These are phyloP conservation scores for Solanum pimpinellifolium DNA, from an alignment of 257 asterid genomes.

Conservation along the genomic window DNA sequence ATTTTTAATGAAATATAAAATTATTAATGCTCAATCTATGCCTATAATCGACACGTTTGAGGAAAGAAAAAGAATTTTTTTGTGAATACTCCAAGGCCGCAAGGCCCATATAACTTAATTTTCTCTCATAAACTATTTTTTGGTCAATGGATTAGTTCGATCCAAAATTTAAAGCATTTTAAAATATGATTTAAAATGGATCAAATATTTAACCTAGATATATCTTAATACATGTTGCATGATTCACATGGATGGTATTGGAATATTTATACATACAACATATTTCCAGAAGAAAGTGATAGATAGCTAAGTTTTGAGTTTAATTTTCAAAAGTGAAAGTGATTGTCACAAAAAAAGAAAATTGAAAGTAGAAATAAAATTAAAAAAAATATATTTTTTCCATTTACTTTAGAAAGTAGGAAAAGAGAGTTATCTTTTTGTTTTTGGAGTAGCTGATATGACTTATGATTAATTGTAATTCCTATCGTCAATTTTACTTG, in stretches of 20 bases:
- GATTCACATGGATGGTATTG: background rate
- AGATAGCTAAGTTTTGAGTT: background rate
- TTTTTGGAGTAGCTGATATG: background rate
- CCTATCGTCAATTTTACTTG: background rate
- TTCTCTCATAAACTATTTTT: background rate
- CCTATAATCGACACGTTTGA: background rate
- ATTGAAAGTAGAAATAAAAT: background rate
- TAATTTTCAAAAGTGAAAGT: slow-evolving; percentile 1
- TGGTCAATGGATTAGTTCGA: background rate
- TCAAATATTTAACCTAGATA: background rate
- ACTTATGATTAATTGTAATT: background rate
- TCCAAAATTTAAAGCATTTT: background rate
- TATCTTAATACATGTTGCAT: background rate
- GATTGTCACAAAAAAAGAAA: background rate
- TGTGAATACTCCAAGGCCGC: background rate
- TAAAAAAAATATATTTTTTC: background rate
- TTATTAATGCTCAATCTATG: background rate
- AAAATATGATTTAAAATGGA: background rate
- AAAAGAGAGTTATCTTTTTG: slow-evolving; percentile 9
- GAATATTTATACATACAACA: background rate
- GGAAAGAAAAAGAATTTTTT: too few relatives aligned
- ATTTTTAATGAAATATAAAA: too few relatives aligned
- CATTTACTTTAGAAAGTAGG: background rate
- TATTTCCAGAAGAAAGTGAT: background rate
- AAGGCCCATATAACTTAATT: background rate